Evolutionary conservation across 2,329 filamentous ascomycete species (phyloP).

Genomic region (Arachnopeziza araneosa): DNA sequence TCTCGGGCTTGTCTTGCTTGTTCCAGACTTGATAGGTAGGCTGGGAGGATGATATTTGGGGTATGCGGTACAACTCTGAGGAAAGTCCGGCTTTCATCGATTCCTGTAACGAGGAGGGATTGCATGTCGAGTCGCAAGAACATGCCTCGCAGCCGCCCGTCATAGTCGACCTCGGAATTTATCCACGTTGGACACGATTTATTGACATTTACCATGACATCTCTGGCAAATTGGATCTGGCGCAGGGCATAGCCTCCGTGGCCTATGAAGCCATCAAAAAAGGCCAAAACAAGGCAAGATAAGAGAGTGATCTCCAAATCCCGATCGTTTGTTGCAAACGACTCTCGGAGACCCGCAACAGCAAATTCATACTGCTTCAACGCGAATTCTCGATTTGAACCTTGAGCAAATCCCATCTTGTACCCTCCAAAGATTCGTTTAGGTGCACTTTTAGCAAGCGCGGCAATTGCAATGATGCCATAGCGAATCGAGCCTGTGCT

Average conservation of each 20-base stretch:
- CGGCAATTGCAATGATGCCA: constrained; percentile 61
- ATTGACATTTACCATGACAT: not conserved
- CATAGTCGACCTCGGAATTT: constrained; percentile 26
- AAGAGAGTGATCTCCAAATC: constrained; percentile 15
- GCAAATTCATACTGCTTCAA: constrained; percentile 54
- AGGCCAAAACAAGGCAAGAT: constrained; percentile 19
- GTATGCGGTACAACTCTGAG: constrained; percentile 51
- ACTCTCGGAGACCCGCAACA: constrained; percentile 30
- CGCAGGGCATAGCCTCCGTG: constrained; percentile 2
- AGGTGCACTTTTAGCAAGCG: constrained; percentile 45
- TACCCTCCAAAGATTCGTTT: constrained; percentile 27
- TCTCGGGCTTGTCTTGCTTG: constrained; percentile 17
- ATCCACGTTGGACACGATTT: constrained; percentile 6
- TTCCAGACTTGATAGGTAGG: constrained; percentile 33
- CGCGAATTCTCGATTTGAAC: constrained; percentile 53
- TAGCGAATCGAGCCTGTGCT: constrained; percentile 55
- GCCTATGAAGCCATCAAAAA: constrained; percentile 11
- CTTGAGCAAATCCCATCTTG: constrained; percentile 36
- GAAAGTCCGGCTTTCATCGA: constrained; percentile 55
- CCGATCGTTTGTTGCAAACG: constrained; percentile 7
- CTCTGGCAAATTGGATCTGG: constrained; percentile 17
- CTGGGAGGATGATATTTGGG: constrained; percentile 47
- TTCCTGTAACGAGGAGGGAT: constrained; percentile 14
- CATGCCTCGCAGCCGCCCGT: constrained; percentile 54
- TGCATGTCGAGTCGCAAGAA: constrained; percentile 52